Evolutionary conservation across 257 asterid genomes (phyloP).

Genomic region (Cynanchum wilfordii): DNA sequence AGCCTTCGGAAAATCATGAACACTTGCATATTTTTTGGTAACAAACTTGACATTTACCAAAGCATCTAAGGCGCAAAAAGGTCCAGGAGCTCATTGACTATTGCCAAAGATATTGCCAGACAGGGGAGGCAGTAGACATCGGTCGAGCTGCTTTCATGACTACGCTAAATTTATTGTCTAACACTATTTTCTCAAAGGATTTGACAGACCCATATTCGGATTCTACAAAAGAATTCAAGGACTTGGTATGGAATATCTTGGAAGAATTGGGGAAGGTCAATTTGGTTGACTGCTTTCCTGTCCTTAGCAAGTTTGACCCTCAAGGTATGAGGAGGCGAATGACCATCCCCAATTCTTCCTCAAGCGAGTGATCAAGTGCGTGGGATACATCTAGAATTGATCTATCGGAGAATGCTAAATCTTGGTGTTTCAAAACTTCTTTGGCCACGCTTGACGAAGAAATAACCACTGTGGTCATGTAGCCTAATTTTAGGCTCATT

Average conservation of each 20-base stretch:
- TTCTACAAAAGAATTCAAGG: constrained; percentile 49
- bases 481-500: constrained; percentile 57
- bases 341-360: too few species aligned
- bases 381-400: constrained; percentile 48
- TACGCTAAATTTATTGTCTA: constrained; percentile 40
- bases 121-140: constrained; percentile 33
- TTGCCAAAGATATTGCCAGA: constrained; percentile 22
- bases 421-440: constrained; percentile 60
- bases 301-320: too few species aligned
- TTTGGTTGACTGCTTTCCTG: constrained; percentile 34
- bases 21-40: too few species aligned
- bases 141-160: constrained; percentile 28
- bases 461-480: constrained; percentile 47
- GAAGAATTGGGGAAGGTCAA: constrained; percentile 32
- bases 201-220: constrained; percentile 38
- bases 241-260: constrained; percentile 39
- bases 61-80: too few species aligned
- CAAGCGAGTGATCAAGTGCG: constrained; percentile 59
- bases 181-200: constrained; percentile 50
- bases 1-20: too few species aligned
- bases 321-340: too few species aligned
- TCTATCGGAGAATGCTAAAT: too few species aligned
- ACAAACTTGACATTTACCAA: too few species aligned
- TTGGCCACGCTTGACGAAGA: constrained; percentile 59
- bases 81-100: constrained; percentile 35